Base-by-base conservation (phyloP, 108 stramenopile genomes). In the Skeletonema grethae region DNA sequence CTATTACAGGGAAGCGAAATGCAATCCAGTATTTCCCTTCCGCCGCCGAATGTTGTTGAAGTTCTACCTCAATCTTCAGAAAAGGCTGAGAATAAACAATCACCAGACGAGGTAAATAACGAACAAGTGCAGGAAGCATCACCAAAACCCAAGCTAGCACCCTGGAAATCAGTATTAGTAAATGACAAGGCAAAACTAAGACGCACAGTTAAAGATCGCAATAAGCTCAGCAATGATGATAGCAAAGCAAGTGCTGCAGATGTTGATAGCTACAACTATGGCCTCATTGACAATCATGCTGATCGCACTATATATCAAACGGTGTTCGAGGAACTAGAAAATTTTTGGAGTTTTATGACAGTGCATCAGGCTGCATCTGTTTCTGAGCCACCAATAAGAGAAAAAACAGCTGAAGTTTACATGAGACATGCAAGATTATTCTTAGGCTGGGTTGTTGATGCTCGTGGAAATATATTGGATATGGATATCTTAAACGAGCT, bases 281-380 rank as follows among this genome's bases (percentile, higher is more conserved):
- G 86, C 46, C 79, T 92, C 16, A 79, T 69, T 46, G 46, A 61
- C 57, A 16, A 68, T 39, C 61, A 36, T 34, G 32, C 11, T 61
- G 66, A 68, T 77, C 32, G 60, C 34, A 72, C 78, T n/a, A 16
- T 31, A 7, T 89, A 82, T 72, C 84, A 76, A 2, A 82, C 50
- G 36, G 56, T 95, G 18, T 85, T 80, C 29, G 18, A 25, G 2
- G 90, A 95, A 58, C 56, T 92, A 0, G 80, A 87, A 11, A 84
- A 73, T 43, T 89, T 85, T 67, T 84, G 80, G 70, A 38, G 50
- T 7, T 92, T 85, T 85, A 95, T 95, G 94, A 95, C 90, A 4
- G 65, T 78, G 12, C 91, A 87, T 7, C 73, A 84, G 4, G 82
- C 86, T 4, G 69, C 78, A 10, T 70, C 88, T 1, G 39, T 61